phyloP scores from a whole-genome alignment of 257 asterid genomes.

The Phtheirospermum japonicum region DNA sequence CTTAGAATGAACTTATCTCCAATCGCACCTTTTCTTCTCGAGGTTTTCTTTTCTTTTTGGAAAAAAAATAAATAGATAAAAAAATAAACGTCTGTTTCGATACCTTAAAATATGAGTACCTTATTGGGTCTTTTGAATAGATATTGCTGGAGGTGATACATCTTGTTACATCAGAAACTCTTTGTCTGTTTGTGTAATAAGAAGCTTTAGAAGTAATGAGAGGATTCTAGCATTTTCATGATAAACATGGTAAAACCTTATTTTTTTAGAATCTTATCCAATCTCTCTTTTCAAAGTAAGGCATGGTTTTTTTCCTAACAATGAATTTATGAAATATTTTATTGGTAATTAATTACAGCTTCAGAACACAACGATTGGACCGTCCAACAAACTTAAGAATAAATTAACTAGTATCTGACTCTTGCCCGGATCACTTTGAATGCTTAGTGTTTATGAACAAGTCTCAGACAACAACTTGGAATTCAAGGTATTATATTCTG shows the following conservation, averaged over 20 bases:
- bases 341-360: constrained; percentile 15
- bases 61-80: too few species aligned
- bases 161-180: neutral
- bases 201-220: neutral
- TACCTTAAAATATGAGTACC: constrained; percentile 1
- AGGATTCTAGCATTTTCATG: neutral
- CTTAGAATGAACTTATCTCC: too few species aligned
- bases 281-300: constrained; percentile 12
- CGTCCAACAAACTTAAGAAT: constrained; percentile 15
- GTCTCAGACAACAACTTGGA: constrained; percentile 12
- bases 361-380: constrained; percentile 24
- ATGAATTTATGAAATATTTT: constrained; percentile 6
- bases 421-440: constrained; percentile 15
- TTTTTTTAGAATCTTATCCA: neutral
- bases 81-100: neutral
- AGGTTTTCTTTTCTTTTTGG: too few species aligned
- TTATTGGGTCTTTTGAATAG: neutral
- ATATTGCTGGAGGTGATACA: neutral
- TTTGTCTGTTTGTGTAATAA: neutral
- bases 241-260: neutral
- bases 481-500: constrained; percentile 24
- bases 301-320: neutral
- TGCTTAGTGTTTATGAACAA: neutral
- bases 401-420: constrained; percentile 20
- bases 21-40: too few species aligned